Evolutionary conservation across 495 filamentous ascomycete genomes (phyloP).

Genomic region (Tuber magnatum): DNA sequence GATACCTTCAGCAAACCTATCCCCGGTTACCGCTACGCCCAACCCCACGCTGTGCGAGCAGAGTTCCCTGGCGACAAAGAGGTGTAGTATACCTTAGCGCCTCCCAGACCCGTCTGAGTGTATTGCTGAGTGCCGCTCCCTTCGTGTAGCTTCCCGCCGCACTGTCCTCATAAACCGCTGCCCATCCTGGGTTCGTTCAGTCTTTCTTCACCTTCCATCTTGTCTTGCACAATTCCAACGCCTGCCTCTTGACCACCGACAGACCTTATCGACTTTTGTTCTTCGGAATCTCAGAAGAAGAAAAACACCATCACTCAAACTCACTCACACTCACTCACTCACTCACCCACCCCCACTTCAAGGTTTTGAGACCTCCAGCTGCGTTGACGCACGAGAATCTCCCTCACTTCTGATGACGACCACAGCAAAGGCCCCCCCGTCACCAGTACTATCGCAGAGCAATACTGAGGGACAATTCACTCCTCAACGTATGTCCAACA

Average conservation of each 20-base stretch:
- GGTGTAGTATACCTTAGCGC: slow-evolving; percentile 30
- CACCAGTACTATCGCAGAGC: slow-evolving; percentile 19
- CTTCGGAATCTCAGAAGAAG: neutral
- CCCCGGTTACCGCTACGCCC: slow-evolving; percentile 5
- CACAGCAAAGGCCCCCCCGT: slow-evolving; percentile 22
- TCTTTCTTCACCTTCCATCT: slow-evolving; percentile 19
- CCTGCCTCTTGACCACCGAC: neutral
- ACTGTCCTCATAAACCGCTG: slow-evolving; percentile 31
- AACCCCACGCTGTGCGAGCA: slow-evolving; percentile 25
- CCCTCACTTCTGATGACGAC: slow-evolving; percentile 22
- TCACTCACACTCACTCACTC: neutral
- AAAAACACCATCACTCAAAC: neutral
- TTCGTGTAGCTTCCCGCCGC: slow-evolving; percentile 27
- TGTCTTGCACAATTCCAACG: slow-evolving; percentile 16
- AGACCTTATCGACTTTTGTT: slow-evolving; percentile 2
- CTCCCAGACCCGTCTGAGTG: slow-evolving; percentile 22
- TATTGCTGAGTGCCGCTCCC: slow-evolving; percentile 20
- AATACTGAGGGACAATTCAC: slow-evolving; percentile 14
- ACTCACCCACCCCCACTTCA: neutral
- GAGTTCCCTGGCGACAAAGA: slow-evolving; percentile 33
- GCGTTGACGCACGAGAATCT: neutral
- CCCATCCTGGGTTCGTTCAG: slow-evolving; percentile 24
- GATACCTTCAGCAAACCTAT: slow-evolving; percentile 20
- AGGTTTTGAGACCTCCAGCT: neutral
- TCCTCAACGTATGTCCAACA: slow-evolving; percentile 1